A percentile compares a stretch with the other conserved stretches of the same genome.
phyloP scores from a whole-genome alignment of 805 yeast genomes.

The Starmerella vaccinii region DNA sequence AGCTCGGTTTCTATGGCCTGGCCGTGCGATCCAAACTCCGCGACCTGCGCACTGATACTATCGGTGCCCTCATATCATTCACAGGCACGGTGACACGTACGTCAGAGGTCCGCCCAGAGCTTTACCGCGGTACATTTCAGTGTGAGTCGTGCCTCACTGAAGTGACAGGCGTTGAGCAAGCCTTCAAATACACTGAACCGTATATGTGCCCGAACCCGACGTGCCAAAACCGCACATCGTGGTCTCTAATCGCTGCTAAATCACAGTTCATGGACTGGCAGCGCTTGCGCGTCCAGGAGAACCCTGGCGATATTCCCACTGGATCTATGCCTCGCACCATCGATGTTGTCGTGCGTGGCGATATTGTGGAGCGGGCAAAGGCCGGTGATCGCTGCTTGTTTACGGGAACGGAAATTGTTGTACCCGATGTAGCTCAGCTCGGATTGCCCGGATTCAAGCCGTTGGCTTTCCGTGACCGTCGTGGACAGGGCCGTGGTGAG shows the following conservation, averaged over 20 bases:
- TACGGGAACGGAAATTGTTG: slow-evolving; percentile 88
- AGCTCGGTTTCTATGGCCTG: slow-evolving; percentile 76
- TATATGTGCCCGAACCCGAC: slow-evolving; percentile 79
- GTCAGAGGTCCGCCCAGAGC: slow-evolving; percentile 91
- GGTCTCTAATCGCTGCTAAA: slow-evolving; percentile 75
- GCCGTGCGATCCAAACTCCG: slow-evolving; percentile 77
- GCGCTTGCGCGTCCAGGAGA: slow-evolving; percentile 87
- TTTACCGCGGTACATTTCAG: slow-evolving; percentile 72
- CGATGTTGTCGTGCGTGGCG: slow-evolving; percentile 88
- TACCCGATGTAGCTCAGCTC: slow-evolving; percentile 87
- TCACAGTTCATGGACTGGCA: slow-evolving; percentile 95
- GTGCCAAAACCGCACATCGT: slow-evolving; percentile 74
- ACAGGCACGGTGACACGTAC: slow-evolving; percentile 95
- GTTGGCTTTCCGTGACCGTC: slow-evolving; percentile 56
- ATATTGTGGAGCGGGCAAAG: slow-evolving; percentile 87
- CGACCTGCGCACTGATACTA: slow-evolving; percentile 78
- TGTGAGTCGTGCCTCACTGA: slow-evolving; percentile 82
- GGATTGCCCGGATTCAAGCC: slow-evolving; percentile 95
- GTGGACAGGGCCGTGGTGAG: slow-evolving; percentile 49
- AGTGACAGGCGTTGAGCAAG: slow-evolving; percentile 83
- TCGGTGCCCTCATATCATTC: slow-evolving; percentile 73
- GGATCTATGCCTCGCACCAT: slow-evolving; percentile 98
- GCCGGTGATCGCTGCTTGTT: slow-evolving; percentile 94
- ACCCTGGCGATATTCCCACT: slow-evolving; percentile 91
- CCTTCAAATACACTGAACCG: slow-evolving; percentile 89